phyloP scores from a whole-genome alignment of 805 yeast genomes.

The Suhomyces pyralidae region DNA sequence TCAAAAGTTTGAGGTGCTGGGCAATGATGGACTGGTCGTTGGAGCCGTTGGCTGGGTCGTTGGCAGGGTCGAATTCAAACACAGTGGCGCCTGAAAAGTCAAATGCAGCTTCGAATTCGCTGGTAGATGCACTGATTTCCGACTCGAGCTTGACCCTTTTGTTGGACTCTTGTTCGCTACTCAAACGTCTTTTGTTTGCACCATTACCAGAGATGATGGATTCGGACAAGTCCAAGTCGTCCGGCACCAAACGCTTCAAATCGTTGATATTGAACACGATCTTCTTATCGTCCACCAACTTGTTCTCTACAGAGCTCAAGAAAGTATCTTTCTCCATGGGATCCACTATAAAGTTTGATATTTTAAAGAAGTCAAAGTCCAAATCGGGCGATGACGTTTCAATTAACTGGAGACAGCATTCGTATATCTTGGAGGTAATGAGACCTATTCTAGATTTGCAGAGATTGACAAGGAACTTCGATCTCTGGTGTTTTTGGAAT shows the following conservation, averaged over 20 bases:
- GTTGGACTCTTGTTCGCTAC: constrained; percentile 10
- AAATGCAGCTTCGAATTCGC: constrained; percentile 1
- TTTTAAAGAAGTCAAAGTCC: constrained; percentile 38
- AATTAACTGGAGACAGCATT: constrained; percentile 50
- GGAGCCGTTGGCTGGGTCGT: constrained; percentile 19
- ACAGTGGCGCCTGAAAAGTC: neutral
- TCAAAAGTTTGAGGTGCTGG: constrained; percentile 68
- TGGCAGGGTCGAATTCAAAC: constrained; percentile 9
- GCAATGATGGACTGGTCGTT: constrained; percentile 39
- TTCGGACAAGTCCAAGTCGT: constrained; percentile 41
- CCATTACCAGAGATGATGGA: constrained; percentile 41
- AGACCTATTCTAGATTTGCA: constrained; percentile 69
- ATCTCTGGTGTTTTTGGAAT: constrained; percentile 64
- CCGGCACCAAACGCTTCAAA: constrained; percentile 35
- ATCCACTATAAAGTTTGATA: constrained; percentile 51
- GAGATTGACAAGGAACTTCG: constrained; percentile 58
- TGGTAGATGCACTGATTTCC: neutral
- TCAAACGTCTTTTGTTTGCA: constrained; percentile 18
- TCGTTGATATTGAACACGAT: constrained; percentile 37
- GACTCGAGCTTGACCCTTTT: constrained; percentile 43
- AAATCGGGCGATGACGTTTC: constrained; percentile 54
- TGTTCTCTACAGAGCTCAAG: constrained; percentile 28
- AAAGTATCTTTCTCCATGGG: constrained; percentile 37
- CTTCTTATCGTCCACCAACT: constrained; percentile 31
- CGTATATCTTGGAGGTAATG: constrained; percentile 63